Base-by-base conservation (phyloP, 345 rosid species). In the Acer negundo region DNA sequence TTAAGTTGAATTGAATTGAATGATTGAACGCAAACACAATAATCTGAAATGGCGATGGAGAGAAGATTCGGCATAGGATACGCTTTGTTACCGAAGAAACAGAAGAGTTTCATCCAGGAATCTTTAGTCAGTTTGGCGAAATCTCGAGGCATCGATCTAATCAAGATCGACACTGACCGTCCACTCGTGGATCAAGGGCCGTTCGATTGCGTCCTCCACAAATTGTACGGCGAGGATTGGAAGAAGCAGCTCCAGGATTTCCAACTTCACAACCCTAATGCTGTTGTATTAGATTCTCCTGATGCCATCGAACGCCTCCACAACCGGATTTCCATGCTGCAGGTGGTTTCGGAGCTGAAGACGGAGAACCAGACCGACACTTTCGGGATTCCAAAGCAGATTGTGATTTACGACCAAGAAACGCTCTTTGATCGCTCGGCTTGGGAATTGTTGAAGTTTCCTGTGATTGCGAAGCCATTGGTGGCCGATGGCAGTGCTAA, bases 151-250 rank as follows among this genome's bases (percentile, higher is more conserved):
- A 82, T 90, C 73, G 90, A 88, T 79, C 86, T 90, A 53, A 77
- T 85, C 42, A 78, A 73, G 80, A 83, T 90, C 73, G 87, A 87
- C 26, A 66, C 55, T 10, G 65, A 35, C n/a, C 74, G 80, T n/a
- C 85, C 86, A 16, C 69, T 90, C 62, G 66, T 19, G 64, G 88
- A 86, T 0, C 94, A 90, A 46, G 89, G 90, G 0, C 88, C 88
- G 56, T 87, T 88, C 80, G 89, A 90, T 81, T 90, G 92, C 79
- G 69, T 90, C 16, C 77, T 88, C 35, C 94, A 90, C 86, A 90
- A 90, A 72, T 61, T 90, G 63, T 79, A 86, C 84, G 85, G 85
- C 46, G 87, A 82, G 5, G 88, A 76, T 22, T 90, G 94, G 94
- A 76, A 65, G 78, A 66, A 70, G 20, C 87, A 88, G 69, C 77